Evolutionary conservation across 192 early-diverging fungal species (phyloP), one percentile per base, ranked within the genome.

Genomic region (Rhizophagus clarus): DNA sequence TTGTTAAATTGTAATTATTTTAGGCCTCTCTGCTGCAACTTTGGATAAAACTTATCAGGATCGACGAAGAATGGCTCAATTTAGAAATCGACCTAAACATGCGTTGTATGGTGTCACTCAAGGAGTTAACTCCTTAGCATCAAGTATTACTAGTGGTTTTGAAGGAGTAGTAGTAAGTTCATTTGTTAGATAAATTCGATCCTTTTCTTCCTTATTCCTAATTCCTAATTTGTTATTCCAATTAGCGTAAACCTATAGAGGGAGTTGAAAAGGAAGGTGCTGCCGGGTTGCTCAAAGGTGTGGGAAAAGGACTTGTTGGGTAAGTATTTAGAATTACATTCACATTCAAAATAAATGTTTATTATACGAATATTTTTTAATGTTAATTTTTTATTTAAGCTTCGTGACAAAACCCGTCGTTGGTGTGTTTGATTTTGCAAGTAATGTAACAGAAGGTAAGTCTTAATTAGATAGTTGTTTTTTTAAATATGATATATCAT

Each of bases 241-340:
- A 29, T 10, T 73, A 40, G 10, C 37, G 84, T 28, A 80, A 83
- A 28, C 97, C 96, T 4, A 85, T 98, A 17, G 92, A 96, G 84
- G 98, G 97, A 0, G 96, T 92, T 8, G 89, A 94, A 82, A 91
- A 91, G 81, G 94, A 95, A 68, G 97, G 98, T 26, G 91, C 97
- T 0, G 93, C 92, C 26, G 98, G 98, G 1, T 98, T 99, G 83
- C 92, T 98, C 83, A 95, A 93, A 80, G 98, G 98, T 40, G 88
- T 99, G 0, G 97, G 97, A 32, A 97, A 95, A 82, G 98, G 97
- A 0, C 80, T 97, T 22, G 94, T 98, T 3, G 98, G 98, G 90
- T 92, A 87, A 82, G 82, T 83, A 32, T 68, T 74, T 56, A 26
- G 22, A n/a, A 61, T 61, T 7, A 37, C 29, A n/a, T n/a, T 61